Evolutionary conservation across 2,329 filamentous ascomycete genomes (phyloP).

Genomic region (Dothideomycetidae sp.): DNA sequence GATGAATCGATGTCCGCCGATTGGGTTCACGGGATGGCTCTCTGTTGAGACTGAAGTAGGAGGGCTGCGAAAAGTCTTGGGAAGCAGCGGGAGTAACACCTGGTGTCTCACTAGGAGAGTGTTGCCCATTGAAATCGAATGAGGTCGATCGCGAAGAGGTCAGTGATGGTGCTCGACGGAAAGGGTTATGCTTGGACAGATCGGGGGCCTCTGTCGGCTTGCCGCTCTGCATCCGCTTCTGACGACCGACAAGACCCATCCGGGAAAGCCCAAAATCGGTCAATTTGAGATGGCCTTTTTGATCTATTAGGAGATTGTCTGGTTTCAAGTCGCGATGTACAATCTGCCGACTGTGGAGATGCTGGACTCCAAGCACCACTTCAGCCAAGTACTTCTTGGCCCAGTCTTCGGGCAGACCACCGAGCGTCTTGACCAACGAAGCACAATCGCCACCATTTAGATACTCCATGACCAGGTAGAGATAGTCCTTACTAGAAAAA

Average conservation of each 20-base stretch:
- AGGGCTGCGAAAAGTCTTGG: slow-evolving; percentile 61
- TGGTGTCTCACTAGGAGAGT: slow-evolving; percentile 74
- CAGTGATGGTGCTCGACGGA: slow-evolving; percentile 70
- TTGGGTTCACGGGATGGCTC: slow-evolving; percentile 42
- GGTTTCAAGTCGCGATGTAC: slow-evolving; percentile 95
- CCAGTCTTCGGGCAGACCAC: slow-evolving; percentile 90
- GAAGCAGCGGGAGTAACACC: slow-evolving; percentile 68
- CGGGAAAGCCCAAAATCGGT: slow-evolving; percentile 95
- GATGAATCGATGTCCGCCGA: slow-evolving; percentile 61
- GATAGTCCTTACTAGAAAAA: slow-evolving; percentile 96
- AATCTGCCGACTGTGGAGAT: slow-evolving; percentile 85
- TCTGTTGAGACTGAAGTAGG: slow-evolving; percentile 72
- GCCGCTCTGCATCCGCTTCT: slow-evolving; percentile 79
- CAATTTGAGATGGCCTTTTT: slow-evolving; percentile 88
- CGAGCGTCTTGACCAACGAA: slow-evolving; percentile 86
- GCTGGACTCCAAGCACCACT: slow-evolving; percentile 91
- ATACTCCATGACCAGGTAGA: slow-evolving; percentile 98
- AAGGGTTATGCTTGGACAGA: slow-evolving; percentile 80
- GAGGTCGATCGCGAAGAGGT: slow-evolving; percentile 87
- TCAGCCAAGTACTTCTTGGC: slow-evolving; percentile 94
- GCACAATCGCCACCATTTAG: slow-evolving; percentile 95
- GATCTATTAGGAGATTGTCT: slow-evolving; percentile 92
- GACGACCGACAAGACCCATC: slow-evolving; percentile 91
- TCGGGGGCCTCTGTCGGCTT: slow-evolving; percentile 75
- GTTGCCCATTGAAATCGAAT: slow-evolving; percentile 68